Evolutionary conservation across 73 alveolate genomes (phyloP), one percentile per base, ranked within the genome.

Genomic region (Tetrahymena malaccensis): DNA sequence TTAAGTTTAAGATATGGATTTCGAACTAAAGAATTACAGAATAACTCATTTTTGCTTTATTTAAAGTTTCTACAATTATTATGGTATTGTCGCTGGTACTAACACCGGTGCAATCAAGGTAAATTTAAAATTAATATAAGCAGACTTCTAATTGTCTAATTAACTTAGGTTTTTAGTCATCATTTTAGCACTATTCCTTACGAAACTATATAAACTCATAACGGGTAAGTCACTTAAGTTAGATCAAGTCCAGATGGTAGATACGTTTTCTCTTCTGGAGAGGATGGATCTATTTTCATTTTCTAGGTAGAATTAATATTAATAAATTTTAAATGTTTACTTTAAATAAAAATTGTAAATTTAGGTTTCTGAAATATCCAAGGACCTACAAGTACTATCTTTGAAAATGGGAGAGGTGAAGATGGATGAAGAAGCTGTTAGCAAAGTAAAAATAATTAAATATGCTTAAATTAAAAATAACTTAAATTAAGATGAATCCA

Each of bases 241-340:
- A 94, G 97, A 6, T 85, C 96, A 55, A 97, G 99, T 56, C 98
- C 99, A n/a, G 99, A 98, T 95, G 97, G 98, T 19, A 96, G 99
- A 85, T 98, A 96, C 84, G 96, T 98, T 37, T 98, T 98, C 93
- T 96, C 99, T 22, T 94, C 98, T 8, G 99, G 99, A 27, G 93
- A 96, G 27, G 99, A 98, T 94, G 99, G 99, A 1, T 94, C 98
- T n/a, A 25, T 98, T 19, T 97, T 98, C 95, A 97, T 97, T 37
- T 50, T 50, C 16, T 50, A 50, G 16, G 83, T 50, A 50, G 10
- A 50, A 50, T 50, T 19, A 21, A 50, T 50, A 15, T 10, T 19
- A 13, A 13, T 15, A 1, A 19, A 21, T 10, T 11, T 50, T 13
- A 19, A 5, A 50, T 50, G 3, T 50, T 35, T 50, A 50, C 6